phyloP scores from a whole-genome alignment of 2,329 filamentous ascomycete genomes.

The Fusarium sp. region DNA sequence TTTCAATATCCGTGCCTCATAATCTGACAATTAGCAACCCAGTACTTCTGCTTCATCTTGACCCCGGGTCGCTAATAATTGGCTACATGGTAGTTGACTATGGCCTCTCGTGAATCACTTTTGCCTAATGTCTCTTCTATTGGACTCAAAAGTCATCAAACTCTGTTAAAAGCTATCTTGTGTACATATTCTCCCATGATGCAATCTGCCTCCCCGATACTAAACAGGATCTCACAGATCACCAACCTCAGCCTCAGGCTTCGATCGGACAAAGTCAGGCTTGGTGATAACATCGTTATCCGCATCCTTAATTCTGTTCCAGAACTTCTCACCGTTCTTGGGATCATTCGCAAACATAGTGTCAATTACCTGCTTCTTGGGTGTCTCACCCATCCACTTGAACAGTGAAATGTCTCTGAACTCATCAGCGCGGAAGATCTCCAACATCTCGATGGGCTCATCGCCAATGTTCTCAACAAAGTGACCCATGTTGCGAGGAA shows the following conservation, averaged over 20 bases:
- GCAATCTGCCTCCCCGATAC: fast-evolving
- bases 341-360: constrained; percentile 72
- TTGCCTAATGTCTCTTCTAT: background rate
- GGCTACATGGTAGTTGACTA: no score
- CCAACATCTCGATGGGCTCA: constrained; percentile 79
- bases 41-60: no score
- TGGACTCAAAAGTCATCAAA: background rate
- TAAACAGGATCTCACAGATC: background rate
- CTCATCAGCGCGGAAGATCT: constrained; percentile 77
- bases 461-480: constrained; percentile 87
- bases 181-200: background rate
- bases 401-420: constrained; percentile 80
- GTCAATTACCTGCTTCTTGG: constrained; percentile 72
- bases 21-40: no score
- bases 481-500: constrained; percentile 81
- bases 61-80: no score
- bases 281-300: constrained; percentile 67
- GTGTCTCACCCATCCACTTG: constrained; percentile 81
- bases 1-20: no score
- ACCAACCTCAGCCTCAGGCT: background rate
- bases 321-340: constrained; percentile 71
- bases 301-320: constrained; percentile 69
- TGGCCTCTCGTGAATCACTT: no score
- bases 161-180: background rate
- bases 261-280: constrained; percentile 35